These are phyloP conservation scores for Trichosporon coremiiforme DNA, from an alignment of 1,284 basidiomycete genomes.

Conservation along the genomic window DNA sequence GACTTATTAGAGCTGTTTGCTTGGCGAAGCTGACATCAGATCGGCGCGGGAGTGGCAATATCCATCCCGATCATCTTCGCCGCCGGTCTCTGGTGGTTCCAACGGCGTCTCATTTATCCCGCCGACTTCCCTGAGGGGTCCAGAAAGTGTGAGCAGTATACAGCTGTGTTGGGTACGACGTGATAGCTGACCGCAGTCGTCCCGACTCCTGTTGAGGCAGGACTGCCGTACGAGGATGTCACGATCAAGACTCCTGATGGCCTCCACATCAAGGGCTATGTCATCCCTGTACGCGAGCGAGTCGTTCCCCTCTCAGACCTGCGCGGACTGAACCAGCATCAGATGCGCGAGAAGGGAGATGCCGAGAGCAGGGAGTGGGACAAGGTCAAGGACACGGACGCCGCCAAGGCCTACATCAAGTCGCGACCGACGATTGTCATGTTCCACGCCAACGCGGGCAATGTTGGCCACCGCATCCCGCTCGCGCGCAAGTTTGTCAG, in stretches of 20 bases:
- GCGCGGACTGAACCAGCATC: slow-evolving; percentile 31
- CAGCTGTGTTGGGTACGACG: background rate
- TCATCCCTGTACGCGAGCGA: slow-evolving; percentile 58
- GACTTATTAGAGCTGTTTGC: background rate
- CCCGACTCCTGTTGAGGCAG: slow-evolving; percentile 68
- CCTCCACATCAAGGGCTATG: slow-evolving; percentile 65
- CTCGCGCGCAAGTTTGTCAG: slow-evolving; percentile 82
- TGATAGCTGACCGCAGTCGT: slow-evolving; percentile 62
- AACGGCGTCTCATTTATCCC: slow-evolving; percentile 85
- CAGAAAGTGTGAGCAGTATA: slow-evolving; percentile 63
- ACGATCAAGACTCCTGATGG: slow-evolving; percentile 67
- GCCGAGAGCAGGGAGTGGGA: slow-evolving; percentile 39
- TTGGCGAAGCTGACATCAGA: slow-evolving; percentile 34
- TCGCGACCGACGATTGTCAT: slow-evolving; percentile 79
- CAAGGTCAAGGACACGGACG: slow-evolving; percentile 41
- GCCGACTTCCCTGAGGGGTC: slow-evolving; percentile 82
- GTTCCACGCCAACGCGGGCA: slow-evolving; percentile 83
- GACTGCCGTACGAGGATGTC: slow-evolving; percentile 71
- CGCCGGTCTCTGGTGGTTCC: slow-evolving; percentile 76
- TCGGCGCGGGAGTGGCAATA: slow-evolving; percentile 41
- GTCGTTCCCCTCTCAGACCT: slow-evolving; percentile 36
- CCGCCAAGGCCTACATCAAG: slow-evolving; percentile 63
- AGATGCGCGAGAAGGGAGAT: slow-evolving; percentile 35
- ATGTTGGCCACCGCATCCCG: slow-evolving; percentile 77
- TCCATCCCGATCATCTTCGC: slow-evolving; percentile 57